These are phyloP conservation scores for Pythium guiyangense DNA, from an alignment of 352 stramenopile genomes.

Conservation along the genomic window DNA sequence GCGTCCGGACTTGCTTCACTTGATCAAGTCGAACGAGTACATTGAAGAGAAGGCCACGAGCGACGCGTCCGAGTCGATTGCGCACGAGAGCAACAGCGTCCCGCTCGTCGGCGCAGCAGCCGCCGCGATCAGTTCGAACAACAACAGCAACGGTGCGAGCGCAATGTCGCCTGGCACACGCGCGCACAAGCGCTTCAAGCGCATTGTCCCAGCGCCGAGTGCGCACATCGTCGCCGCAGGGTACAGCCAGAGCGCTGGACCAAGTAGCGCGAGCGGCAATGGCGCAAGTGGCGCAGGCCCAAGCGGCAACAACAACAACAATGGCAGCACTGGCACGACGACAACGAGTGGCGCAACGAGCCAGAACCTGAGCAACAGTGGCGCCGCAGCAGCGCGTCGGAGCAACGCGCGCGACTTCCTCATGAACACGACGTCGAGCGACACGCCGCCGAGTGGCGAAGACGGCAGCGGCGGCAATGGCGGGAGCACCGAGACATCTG, in stretches of 20 bases:
- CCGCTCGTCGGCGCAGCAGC: not conserved
- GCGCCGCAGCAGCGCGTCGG: not conserved
- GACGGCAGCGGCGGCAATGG: conserved; percentile 35
- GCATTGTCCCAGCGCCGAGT: conserved; percentile 22
- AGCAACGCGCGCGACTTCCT: conserved; percentile 5
- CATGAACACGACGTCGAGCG: conserved; percentile 4
- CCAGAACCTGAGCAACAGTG: not conserved
- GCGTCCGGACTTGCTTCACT: conserved; percentile 62
- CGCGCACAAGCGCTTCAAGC: conserved; percentile 67
- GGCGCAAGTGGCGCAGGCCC: not conserved
- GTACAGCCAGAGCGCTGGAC: conserved; percentile 2
- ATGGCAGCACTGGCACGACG: not conserved
- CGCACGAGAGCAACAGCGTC: conserved; percentile 4
- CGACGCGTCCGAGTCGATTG: conserved; percentile 46
- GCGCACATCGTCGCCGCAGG: not conserved
- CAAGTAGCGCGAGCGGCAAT: not conserved
- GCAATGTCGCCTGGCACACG: conserved; percentile 17
- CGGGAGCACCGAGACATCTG: conserved; percentile 71
- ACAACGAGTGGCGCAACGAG: not conserved
- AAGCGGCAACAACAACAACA: conserved; percentile 6
- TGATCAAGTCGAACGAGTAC: conserved; percentile 84
- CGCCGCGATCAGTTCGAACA: too few relatives aligned
- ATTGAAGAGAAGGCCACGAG: conserved; percentile 72
- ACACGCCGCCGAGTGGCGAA: conserved; percentile 21
- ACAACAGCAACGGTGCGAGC: not conserved